A percentile compares a stretch with the other conserved stretches of the same genome.
phyloP scores from a whole-genome alignment of 1,284 basidiomycete genomes.

The Cryptococcus deneoformans region DNA sequence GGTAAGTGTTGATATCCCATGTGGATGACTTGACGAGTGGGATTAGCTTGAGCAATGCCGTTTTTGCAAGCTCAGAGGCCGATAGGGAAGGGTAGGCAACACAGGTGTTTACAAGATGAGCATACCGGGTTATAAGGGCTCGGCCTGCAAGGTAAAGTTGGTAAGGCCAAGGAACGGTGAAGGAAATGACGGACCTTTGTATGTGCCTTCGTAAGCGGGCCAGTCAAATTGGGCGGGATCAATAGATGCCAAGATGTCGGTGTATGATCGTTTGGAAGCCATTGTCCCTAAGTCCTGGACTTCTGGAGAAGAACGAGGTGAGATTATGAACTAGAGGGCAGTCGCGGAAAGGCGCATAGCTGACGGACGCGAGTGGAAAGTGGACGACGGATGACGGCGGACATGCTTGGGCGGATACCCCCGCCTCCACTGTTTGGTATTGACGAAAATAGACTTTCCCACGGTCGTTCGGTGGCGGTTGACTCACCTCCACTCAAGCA shows the following conservation, averaged over 20 bases:
- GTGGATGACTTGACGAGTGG: constrained; percentile 28
- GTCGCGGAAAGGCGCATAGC: too few relatives aligned
- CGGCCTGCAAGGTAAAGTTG: constrained; percentile 22
- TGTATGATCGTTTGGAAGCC: not conserved
- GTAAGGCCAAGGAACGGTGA: too few relatives aligned
- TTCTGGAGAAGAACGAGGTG: too few relatives aligned
- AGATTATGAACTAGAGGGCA: too few relatives aligned
- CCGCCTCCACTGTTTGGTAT: too few relatives aligned
- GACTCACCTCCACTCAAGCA: constrained; percentile 2
- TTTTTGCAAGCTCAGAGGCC: constrained; percentile 21
- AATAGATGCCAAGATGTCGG: not conserved
- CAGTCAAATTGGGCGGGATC: constrained; percentile 25
- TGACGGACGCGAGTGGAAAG: too few relatives aligned
- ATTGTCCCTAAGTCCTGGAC: not conserved
- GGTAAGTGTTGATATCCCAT: constrained; percentile 24
- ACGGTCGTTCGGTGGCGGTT: not conserved
- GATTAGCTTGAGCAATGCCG: constrained; percentile 28
- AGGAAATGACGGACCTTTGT: constrained; percentile 28
- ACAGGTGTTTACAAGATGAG: constrained; percentile 20
- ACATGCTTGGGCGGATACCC: too few relatives aligned
- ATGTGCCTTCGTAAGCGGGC: constrained; percentile 31
- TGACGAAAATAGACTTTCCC: not conserved
- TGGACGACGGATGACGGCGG: too few relatives aligned
- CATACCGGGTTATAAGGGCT: constrained; percentile 40
- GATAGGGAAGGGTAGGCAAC: constrained; percentile 14